Percentiles rank a stretch among this genome's conserved stretches.
Evolutionary conservation across 108 stramenopile species (phyloP).

Genomic region (Mediolabrus comicus): DNA sequence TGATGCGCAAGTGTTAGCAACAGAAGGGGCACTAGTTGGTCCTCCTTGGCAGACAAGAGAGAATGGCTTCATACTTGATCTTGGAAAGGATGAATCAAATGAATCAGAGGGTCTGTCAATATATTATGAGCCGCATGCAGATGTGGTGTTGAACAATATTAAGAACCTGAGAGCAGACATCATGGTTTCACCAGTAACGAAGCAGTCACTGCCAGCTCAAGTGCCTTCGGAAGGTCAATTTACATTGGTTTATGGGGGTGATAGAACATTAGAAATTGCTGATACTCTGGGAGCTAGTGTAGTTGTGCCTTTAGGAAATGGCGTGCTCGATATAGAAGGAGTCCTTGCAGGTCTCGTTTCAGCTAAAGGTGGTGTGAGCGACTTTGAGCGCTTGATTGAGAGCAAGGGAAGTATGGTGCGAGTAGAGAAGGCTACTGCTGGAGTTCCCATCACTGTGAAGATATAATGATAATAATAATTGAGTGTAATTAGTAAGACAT

Average conservation of each 20-base stretch:
- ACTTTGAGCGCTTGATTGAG: slow-evolving; percentile 34
- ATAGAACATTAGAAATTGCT: slow-evolving; percentile 36
- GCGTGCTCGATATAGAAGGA: slow-evolving; percentile 40
- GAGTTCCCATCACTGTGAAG: not conserved
- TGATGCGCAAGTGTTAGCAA: slow-evolving; percentile 32
- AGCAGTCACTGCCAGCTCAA: slow-evolving; percentile 41
- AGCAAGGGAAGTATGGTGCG: slow-evolving; percentile 10
- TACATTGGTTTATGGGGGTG: slow-evolving; percentile 46
- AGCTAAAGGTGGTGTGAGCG: slow-evolving; percentile 21
- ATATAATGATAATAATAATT: not conserved
- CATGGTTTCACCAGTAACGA: slow-evolving; percentile 43
- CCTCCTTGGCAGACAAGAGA: slow-evolving; percentile 62
- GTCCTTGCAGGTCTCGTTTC: slow-evolving; percentile 32
- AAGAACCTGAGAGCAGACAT: slow-evolving; percentile 24
- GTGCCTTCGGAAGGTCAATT: slow-evolving; percentile 18
- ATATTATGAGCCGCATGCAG: slow-evolving; percentile 59
- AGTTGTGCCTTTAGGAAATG: slow-evolving; percentile 44
- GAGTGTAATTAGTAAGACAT: too few species aligned
- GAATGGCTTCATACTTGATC: slow-evolving; percentile 43
- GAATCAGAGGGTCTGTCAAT: slow-evolving; percentile 15
- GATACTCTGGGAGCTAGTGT: slow-evolving; percentile 19
- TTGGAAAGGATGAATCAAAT: slow-evolving; percentile 8
- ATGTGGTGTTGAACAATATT: slow-evolving; percentile 23
- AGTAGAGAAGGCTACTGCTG: not conserved
- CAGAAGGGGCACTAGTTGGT: slow-evolving; percentile 51